Conservation (phyloP, 371 early-diverging fungal species). For the Entomophthora muscae region DNA sequence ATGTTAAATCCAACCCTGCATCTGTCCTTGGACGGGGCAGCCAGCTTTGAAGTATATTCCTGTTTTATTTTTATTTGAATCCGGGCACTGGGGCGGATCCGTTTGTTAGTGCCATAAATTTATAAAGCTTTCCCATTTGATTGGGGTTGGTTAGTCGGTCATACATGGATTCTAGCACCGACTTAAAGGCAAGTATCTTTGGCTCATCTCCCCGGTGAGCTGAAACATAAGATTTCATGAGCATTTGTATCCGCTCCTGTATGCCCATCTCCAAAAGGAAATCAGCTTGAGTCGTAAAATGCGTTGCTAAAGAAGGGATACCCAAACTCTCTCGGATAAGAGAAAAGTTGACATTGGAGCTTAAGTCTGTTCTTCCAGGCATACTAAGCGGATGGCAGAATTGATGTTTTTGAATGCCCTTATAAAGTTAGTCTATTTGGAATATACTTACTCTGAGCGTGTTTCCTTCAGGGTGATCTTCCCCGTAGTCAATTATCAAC, state of each 20-base stretch:
- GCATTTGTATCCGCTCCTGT: slow-evolving; percentile 44
- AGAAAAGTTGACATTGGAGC: slow-evolving; percentile 84
- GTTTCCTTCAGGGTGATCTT: slow-evolving; percentile 51
- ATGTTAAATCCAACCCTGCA: too few species aligned
- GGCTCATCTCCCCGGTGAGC: slow-evolving; percentile 19
- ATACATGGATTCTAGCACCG: slow-evolving; percentile 42
- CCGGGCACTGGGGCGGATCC: too few species aligned
- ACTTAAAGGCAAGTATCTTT: slow-evolving; percentile 13
- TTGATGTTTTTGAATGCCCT: slow-evolving; percentile 75
- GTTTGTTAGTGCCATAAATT: slow-evolving; percentile 52
- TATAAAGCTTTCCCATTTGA: slow-evolving; percentile 65
- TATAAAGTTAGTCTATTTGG: neutral
- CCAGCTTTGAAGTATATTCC: too few species aligned
- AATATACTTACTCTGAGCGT: slow-evolving; percentile 53
- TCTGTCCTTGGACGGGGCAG: too few species aligned
- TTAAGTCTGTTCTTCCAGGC: slow-evolving; percentile 80
- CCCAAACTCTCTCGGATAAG: slow-evolving; percentile 39
- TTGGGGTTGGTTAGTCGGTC: slow-evolving; percentile 53
- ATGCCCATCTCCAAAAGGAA: slow-evolving; percentile 78
- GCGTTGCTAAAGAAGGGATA: slow-evolving; percentile 7
- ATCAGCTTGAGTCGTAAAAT: slow-evolving; percentile 45
- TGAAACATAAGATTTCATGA: slow-evolving; percentile 31
- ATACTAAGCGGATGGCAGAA: slow-evolving; percentile 52
- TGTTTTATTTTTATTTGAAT: too few species aligned
- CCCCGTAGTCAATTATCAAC: slow-evolving; percentile 80